Conservation (phyloP, 768 basidiomycete genomes). For the Boletus rufocinnamomeus region DNA sequence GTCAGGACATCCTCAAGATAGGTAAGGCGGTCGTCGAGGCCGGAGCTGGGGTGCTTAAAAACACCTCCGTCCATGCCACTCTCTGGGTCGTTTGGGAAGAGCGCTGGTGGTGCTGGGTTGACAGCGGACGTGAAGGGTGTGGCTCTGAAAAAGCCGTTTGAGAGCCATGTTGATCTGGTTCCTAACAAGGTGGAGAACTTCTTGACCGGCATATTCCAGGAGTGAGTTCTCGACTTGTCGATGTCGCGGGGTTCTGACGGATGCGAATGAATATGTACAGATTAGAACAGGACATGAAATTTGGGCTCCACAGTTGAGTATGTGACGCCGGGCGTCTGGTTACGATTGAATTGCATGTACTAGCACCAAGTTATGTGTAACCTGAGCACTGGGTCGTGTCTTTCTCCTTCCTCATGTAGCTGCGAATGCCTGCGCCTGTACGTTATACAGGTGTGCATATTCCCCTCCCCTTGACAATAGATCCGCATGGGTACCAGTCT, state of each 20-base stretch:
- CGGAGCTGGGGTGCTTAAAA: neutral
- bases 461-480: conserved; percentile 33
- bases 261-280: neutral
- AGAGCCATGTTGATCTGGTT: neutral
- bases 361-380: neutral
- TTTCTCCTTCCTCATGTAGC: neutral
- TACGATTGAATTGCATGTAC: neutral
- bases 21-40: neutral
- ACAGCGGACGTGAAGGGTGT: conserved; percentile 1
- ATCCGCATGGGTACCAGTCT: conserved; percentile 37
- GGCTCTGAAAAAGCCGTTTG: neutral
- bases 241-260: neutral
- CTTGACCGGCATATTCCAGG: neutral
- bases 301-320: neutral
- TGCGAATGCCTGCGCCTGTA: conserved; percentile 35
- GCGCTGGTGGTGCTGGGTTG: neutral
- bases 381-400: neutral
- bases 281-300: neutral
- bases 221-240: neutral
- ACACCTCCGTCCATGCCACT: conserved; percentile 8
- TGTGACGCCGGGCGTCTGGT: neutral
- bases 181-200: conserved; percentile 1
- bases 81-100: conserved; percentile 7
- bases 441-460: conserved; percentile 36
- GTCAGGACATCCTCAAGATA: neutral